Conservation (phyloP, 1,284 basidiomycete species). For the Cronartium ribicola region DNA sequence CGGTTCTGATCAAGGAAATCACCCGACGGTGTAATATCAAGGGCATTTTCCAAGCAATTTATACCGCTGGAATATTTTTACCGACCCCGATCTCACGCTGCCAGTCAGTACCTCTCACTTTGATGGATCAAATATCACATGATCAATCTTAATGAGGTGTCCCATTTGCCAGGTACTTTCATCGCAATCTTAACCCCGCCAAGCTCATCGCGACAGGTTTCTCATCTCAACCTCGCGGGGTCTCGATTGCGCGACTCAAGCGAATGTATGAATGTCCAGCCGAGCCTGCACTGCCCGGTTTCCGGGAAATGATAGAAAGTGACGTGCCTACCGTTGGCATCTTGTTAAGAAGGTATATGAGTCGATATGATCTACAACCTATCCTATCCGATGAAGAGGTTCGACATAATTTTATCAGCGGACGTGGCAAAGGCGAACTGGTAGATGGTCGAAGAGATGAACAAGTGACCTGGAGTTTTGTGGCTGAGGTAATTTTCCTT, state of each 20-base stretch:
- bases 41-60: conserved; percentile 94
- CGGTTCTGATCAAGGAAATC: conserved; percentile 96
- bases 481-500: conserved; percentile 69
- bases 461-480: conserved; percentile 94
- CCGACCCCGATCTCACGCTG: conserved; percentile 84
- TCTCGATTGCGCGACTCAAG: conserved; percentile 81
- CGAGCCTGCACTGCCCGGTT: conserved; percentile 59
- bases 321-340: conserved; percentile 71
- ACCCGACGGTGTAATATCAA: conserved; percentile 85
- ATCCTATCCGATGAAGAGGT: conserved; percentile 75
- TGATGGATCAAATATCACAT: neutral
- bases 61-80: conserved; percentile 84
- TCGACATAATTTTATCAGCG: conserved; percentile 80
- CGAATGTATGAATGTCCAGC: conserved; percentile 65
- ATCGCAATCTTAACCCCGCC: conserved; percentile 83
- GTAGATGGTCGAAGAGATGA: conserved; percentile 60
- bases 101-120: conserved; percentile 55
- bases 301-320: conserved; percentile 79
- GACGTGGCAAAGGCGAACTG: conserved; percentile 64
- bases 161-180: conserved; percentile 66
- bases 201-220: conserved; percentile 92
- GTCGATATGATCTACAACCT: conserved; percentile 78
- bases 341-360: conserved; percentile 75
- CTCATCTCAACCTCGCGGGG: conserved; percentile 73
- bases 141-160: conserved; percentile 30